Conservation (phyloP, 2,329 filamentous ascomycete species). For the Shiraia sp. region DNA sequence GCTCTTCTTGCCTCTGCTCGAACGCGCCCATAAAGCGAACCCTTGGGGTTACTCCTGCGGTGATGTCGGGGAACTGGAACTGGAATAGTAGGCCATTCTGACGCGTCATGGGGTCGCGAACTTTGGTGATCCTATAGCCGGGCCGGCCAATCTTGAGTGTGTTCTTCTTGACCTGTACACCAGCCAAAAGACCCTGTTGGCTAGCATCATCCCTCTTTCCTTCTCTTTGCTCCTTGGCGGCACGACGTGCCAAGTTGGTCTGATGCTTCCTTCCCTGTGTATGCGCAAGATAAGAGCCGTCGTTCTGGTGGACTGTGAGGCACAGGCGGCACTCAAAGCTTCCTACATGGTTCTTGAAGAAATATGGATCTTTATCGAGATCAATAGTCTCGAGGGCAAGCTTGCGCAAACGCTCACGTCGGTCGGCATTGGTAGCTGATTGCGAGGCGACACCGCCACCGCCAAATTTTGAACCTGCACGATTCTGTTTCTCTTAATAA, state of each 20-base stretch:
- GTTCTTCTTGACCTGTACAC: conserved; percentile 70
- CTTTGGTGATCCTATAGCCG: conserved; percentile 97
- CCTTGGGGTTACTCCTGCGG: conserved; percentile 72
- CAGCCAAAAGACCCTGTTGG: conserved; percentile 76
- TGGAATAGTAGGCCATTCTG: conserved; percentile 95
- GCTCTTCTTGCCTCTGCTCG: conserved; percentile 92
- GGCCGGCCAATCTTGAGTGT: conserved; percentile 93
- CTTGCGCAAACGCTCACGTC: conserved; percentile 94
- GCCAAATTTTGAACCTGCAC: conserved; percentile 95
- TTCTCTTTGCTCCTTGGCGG: conserved; percentile 92
- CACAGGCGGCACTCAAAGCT: conserved; percentile 97
- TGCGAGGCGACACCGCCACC: conserved; percentile 94
- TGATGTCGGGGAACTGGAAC: conserved; percentile 91
- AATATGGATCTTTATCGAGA: conserved; percentile 98
- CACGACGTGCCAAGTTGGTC: conserved; percentile 93
- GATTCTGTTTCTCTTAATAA: conserved; percentile 64
- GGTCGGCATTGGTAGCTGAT: conserved; percentile 93
- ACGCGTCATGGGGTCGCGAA: conserved; percentile 81
- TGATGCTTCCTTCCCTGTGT: conserved; percentile 99
- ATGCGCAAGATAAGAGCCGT: conserved; percentile 97
- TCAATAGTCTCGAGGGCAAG: conserved; percentile 98
- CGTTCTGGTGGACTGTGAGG: conserved; percentile 96
- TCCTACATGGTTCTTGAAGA: conserved; percentile 99
- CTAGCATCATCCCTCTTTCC: conserved; percentile 71
- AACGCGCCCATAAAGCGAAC: conserved; percentile 98